Conservation (phyloP, 305 asterid species). For the Vinca major region DNA sequence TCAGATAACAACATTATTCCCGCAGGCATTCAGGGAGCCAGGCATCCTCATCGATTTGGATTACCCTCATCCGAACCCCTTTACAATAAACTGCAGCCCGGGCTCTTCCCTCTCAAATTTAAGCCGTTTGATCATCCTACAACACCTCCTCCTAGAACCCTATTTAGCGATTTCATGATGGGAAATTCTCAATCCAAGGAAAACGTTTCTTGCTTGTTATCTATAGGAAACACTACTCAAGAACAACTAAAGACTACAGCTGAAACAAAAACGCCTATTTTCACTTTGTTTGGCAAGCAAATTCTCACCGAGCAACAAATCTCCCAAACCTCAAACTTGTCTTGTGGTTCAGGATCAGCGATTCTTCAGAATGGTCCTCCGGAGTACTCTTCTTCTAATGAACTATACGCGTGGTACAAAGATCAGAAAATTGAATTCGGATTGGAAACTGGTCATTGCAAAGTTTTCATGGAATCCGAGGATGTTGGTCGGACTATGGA, state of each 20-base stretch:
- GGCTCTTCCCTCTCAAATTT: slow-evolving; percentile 38
- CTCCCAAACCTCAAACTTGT: slow-evolving; percentile 35
- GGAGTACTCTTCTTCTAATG: slow-evolving; percentile 41
- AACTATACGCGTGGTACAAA: slow-evolving; percentile 31
- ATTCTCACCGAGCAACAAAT: slow-evolving; percentile 69
- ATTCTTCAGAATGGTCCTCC: slow-evolving; percentile 37
- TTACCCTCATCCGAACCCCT: slow-evolving; percentile 35
- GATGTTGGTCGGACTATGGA: slow-evolving; percentile 62
- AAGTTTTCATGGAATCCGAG: slow-evolving; percentile 65
- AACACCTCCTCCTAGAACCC: slow-evolving; percentile 13
- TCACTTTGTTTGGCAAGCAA: slow-evolving; percentile 64
- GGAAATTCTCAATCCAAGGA: slow-evolving; percentile 20
- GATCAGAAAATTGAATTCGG: slow-evolving; percentile 26
- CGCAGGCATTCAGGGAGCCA: slow-evolving; percentile 99
- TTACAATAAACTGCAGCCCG: slow-evolving; percentile 39
- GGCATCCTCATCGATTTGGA: slow-evolving; percentile 56
- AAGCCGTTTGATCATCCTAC: slow-evolving; percentile 29
- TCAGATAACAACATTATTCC: slow-evolving; percentile 37
- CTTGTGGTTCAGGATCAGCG: slow-evolving; percentile 49
- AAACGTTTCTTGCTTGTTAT: slow-evolving; percentile 34
- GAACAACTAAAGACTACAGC: slow-evolving; percentile 18
- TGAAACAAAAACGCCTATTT: slow-evolving; percentile 31
- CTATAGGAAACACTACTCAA: slow-evolving; percentile 30
- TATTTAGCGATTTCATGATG: slow-evolving; percentile 6
- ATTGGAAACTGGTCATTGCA: slow-evolving; percentile 41